Evolutionary conservation across 805 yeast species (phyloP).

Genomic region (Pichia paraexigua): DNA sequence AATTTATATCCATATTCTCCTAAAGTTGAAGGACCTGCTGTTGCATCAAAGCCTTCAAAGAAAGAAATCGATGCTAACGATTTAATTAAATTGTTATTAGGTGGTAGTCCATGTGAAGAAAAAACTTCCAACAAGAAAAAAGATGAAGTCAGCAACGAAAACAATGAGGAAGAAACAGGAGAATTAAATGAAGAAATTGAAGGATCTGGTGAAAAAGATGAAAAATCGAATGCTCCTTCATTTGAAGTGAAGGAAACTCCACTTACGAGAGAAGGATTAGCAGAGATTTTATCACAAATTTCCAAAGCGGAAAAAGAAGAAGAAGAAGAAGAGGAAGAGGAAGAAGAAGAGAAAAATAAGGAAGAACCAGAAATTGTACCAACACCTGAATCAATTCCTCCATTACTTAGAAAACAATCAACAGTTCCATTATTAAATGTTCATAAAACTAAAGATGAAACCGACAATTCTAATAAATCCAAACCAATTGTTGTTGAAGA

Average conservation of each 20-base stretch:
- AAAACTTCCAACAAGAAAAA: neutral
- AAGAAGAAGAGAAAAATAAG: neutral
- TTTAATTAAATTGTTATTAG: constrained; percentile 6
- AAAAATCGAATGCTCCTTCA: neutral
- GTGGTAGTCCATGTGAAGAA: neutral
- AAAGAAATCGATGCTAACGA: constrained; percentile 7
- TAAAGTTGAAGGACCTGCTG: neutral
- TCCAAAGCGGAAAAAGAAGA: neutral
- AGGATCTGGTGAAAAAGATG: neutral
- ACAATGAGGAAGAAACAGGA: neutral
- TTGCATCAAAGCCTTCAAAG: neutral
- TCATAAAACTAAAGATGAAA: constrained; percentile 11
- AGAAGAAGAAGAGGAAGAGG: neutral
- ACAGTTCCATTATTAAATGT: constrained; percentile 16
- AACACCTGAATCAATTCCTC: neutral
- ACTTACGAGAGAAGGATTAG: constrained; percentile 8
- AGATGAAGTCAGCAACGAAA: neutral
- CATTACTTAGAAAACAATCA: constrained; percentile 10
- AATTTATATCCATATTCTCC: constrained; percentile 7
- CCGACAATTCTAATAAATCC: neutral
- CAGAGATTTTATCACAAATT: constrained; percentile 5
- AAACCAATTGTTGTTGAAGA: constrained; percentile 4
- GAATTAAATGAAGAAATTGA: neutral
- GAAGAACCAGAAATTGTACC: neutral
- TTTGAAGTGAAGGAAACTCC: constrained; percentile 1